These are phyloP conservation scores for Cornus suecica DNA, from an alignment of 148 eudicot species.

Conservation along the genomic window DNA sequence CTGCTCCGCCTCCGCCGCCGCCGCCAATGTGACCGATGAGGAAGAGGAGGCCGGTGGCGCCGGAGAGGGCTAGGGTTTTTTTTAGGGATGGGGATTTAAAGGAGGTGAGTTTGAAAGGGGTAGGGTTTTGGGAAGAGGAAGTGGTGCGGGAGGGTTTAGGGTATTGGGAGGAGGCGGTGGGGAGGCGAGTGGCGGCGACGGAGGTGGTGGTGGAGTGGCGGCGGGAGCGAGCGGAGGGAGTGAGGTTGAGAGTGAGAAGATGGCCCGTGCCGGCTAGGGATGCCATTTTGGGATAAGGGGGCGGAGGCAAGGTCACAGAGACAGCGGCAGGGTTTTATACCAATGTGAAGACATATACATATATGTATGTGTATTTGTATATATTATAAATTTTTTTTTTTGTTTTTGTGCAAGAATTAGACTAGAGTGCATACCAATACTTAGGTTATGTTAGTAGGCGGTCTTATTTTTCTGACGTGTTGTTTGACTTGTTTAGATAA, in stretches of 20 bases:
- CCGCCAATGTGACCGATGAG: conserved; percentile 19
- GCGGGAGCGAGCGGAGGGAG: background rate
- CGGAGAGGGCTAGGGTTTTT: conserved; percentile 38
- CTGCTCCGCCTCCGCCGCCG: conserved; percentile 26
- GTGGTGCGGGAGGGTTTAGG: background rate
- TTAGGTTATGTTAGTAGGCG: too few relatives aligned
- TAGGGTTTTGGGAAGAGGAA: conserved; percentile 31
- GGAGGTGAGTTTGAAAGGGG: conserved; percentile 11
- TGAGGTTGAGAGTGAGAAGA: conserved; percentile 18
- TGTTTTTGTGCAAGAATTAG: too few relatives aligned
- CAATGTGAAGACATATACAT: too few relatives aligned
- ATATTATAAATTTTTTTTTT: too few relatives aligned
- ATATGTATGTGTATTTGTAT: too few relatives aligned
- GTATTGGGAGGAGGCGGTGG: background rate
- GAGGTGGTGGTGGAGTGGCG: background rate
- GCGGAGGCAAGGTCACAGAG: too few relatives aligned
- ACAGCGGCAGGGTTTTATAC: too few relatives aligned
- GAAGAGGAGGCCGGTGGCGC: conserved; percentile 28
- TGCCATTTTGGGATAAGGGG: conserved; percentile 7
- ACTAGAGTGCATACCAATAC: too few relatives aligned
- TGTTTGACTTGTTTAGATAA: too few relatives aligned
- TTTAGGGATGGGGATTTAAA: conserved; percentile 11
- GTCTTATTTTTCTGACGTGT: too few relatives aligned
- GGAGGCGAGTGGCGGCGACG: background rate
- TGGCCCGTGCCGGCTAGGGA: conserved; percentile 30